Evolutionary conservation across 306 rosid species (phyloP), one percentile per base, ranked within the genome.

Genomic region (Castanea sativa): DNA sequence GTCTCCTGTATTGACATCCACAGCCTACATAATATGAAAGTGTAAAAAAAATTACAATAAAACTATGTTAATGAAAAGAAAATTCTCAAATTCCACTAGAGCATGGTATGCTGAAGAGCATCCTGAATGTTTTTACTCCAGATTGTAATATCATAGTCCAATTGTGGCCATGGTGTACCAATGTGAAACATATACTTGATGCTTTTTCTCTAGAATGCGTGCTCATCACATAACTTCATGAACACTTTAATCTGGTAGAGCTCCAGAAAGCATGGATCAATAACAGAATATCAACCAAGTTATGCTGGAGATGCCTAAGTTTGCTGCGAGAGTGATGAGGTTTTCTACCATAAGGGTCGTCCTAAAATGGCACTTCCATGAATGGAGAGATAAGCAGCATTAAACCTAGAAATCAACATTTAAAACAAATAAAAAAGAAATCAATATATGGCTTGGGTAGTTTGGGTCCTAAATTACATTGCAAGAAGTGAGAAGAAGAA

Each of bases 321-420:
- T 85, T 87, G 86, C 85, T 84, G 85, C 5, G 73, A 67, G 55
- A 85, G 79, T 3, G 85, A 71, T 4, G 92, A 89, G 33, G 89
- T 89, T 67, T 84, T 81, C 69, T 78, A 75, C 94, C 94, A 91
- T 30, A 88, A 65, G 3, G 91, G 76, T 74, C 88, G 85, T 25
- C 94, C 92, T 79, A 88, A 79, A 72, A 91, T 87, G 60, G 90
- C 82, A 18, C 86, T 74, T 59, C 83, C 92, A 56, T 94, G 98
- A 41, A 86, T 83, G 5, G 93, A 84, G 69, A 94, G 87, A 86
- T 94, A 94, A 65, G 96, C 92, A 73, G 93, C 82, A 71, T 94
- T 92, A 69, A 94, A 87, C 91, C 97, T 91, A 71, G 79, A 76
- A 89, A 84, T 63, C 67, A 56, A 76, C 15, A 75, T 56, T 1